Conservation (phyloP, 1,139 yeast genomes). For the Blastobotrys proliferans region DNA sequence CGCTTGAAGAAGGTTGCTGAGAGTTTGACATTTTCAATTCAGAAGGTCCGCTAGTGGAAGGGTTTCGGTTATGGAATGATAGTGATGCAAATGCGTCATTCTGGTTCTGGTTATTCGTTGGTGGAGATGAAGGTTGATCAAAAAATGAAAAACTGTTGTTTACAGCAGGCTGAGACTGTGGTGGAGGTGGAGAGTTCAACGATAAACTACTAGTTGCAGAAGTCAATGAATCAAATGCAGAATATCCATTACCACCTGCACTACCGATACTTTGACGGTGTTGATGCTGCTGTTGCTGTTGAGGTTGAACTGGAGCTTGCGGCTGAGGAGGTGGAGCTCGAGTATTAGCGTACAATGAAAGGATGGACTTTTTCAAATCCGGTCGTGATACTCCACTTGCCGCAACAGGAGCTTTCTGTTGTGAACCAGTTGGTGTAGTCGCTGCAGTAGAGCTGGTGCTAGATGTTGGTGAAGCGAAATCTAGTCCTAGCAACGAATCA, state of each 20-base stretch:
- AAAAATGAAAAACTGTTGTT: not conserved
- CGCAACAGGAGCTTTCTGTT: too few relatives aligned
- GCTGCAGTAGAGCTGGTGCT: conserved; percentile 4
- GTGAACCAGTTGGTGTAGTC: not conserved
- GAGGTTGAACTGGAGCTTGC: conserved; percentile 6
- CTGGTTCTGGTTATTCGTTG: not conserved
- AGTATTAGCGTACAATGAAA: conserved; percentile 69
- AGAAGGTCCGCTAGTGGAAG: not conserved
- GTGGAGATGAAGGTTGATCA: not conserved
- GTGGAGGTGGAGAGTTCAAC: conserved; percentile 4
- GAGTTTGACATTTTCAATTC: conserved; percentile 3
- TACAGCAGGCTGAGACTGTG: too few relatives aligned
- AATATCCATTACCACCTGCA: not conserved
- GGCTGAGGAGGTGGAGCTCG: conserved; percentile 17
- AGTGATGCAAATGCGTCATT: conserved; percentile 14
- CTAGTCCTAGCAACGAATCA: conserved; percentile 32
- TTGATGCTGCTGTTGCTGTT: conserved; percentile 2
- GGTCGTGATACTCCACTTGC: conserved; percentile 41
- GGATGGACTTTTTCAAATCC: conserved; percentile 86
- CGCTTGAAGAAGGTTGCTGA: conserved; percentile 4
- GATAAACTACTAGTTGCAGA: conserved; percentile 16
- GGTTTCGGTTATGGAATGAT: conserved; percentile 9
- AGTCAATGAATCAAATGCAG: conserved; percentile 14
- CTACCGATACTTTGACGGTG: not conserved
- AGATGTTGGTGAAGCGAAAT: conserved; percentile 25